Evolutionary conservation across 768 basidiomycete genomes (phyloP), one percentile per base, ranked within the genome.

Genomic region (Mycena amicta): DNA sequence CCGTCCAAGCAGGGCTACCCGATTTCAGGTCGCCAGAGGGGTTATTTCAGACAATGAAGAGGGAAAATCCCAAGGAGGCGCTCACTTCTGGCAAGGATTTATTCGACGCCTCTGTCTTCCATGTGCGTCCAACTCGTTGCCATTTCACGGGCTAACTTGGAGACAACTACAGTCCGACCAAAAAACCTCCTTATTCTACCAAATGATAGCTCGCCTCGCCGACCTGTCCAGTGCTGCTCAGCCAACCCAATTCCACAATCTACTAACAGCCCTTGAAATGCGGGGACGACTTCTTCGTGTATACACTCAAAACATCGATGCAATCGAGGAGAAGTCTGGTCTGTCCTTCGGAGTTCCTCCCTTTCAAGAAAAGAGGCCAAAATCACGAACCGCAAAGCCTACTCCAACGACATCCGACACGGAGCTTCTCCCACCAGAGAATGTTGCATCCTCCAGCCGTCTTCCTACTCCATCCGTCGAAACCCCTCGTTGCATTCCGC

Each of bases 261-360:
- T 91, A 25, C 83, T 96, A 28, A 88, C 87, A 41, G 68, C 80
- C 28, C 83, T 95, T 28, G 92, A 95, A 67, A 81, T 87, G 59
- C 80, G 87, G 33, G 89, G 90, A 3, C 82, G 83, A 60, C 83
- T 96, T 3, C 80, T 95, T 33, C 82, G 94, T 25, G 91, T 93
- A 2, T 96, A 95, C 72, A 95, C 94, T 0, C 94, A 96, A 77
- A 95, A 96, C 73, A 95, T 95, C 59, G 94, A 96, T 70, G 88
- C 87, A 25, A 86, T 96, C 40, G 94, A 96, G 69, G 78, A 78
- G 58, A 93, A 93, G 70, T 88, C 84, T n/a, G 94, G 94, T 3
- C 81, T 96, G 11, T 86, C 88, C 1, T 91, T 92, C 60, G 93
- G 93, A n/a, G 80, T 95, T 12, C 92, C 93, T 25, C 82, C 83